These are phyloP conservation scores for Cystobasidiaceae sp. DNA, from an alignment of 1,284 basidiomycete species.

Conservation along the genomic window DNA sequence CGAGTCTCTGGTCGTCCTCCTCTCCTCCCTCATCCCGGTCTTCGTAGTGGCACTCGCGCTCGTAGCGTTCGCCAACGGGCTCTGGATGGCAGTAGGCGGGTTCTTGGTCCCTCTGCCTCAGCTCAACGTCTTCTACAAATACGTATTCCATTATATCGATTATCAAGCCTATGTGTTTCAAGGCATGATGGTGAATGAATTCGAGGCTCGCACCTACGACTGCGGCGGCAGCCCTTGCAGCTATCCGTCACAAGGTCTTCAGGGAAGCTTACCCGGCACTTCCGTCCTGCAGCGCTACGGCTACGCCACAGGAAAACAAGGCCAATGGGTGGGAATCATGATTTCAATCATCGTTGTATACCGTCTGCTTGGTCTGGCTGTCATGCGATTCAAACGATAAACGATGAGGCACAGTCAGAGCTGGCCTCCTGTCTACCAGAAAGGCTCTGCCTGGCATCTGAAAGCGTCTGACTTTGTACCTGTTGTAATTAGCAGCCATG, in stretches of 20 bases:
- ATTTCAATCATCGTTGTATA: constrained; percentile 46
- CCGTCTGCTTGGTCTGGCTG: constrained; percentile 43
- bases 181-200: constrained; percentile 53
- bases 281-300: constrained; percentile 37
- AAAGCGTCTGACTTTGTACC: too few relatives aligned
- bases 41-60: constrained; percentile 61
- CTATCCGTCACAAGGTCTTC: constrained; percentile 38
- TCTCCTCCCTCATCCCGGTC: constrained; percentile 56
- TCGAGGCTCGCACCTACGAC: constrained; percentile 52
- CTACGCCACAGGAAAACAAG: constrained; percentile 38
- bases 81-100: constrained; percentile 54
- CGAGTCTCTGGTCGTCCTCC: constrained; percentile 55
- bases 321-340: constrained; percentile 45
- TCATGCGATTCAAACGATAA: constrained; percentile 30
- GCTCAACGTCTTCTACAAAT: constrained; percentile 59
- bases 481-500: too few relatives aligned
- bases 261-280: constrained; percentile 26
- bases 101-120: constrained; percentile 53
- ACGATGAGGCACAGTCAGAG: background rate
- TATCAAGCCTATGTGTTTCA: constrained; percentile 52
- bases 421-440: background rate
- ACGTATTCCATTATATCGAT: constrained; percentile 53
- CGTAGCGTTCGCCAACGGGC: constrained; percentile 57
- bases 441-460: too few relatives aligned
- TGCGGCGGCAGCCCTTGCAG: constrained; percentile 44